phyloP scores from a whole-genome alignment of 2,329 filamentous ascomycete genomes.

The Alternaria sp. region DNA sequence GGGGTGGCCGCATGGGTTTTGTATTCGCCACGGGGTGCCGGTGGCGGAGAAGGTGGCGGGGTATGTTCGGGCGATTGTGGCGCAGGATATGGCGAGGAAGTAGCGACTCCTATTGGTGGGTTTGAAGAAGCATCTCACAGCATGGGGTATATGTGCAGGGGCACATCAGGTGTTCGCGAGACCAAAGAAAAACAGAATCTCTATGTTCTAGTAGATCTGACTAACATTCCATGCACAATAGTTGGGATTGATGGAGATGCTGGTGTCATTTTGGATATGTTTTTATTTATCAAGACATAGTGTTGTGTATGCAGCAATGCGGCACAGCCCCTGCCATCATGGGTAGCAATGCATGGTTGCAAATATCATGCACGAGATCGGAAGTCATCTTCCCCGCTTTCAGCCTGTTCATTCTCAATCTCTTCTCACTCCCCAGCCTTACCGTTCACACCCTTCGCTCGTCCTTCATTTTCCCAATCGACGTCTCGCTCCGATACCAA shows the following conservation, averaged over 20 bases:
- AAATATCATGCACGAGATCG: not conserved
- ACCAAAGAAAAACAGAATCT: not conserved
- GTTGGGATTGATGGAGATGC: not conserved
- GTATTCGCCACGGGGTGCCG: slow-evolving; percentile 55
- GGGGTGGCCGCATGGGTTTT: slow-evolving; percentile 66
- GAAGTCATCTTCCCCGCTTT: not conserved
- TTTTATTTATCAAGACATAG: not conserved
- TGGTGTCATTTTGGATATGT: not conserved
- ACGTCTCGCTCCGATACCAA: not conserved
- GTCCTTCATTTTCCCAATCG: not conserved
- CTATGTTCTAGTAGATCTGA: not conserved
- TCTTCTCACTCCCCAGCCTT: not conserved
- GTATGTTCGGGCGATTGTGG: slow-evolving; percentile 55
- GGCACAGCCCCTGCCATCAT: not conserved
- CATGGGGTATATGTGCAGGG: not conserved
- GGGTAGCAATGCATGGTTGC: not conserved
- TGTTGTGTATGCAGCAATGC: not conserved
- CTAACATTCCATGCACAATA: not conserved
- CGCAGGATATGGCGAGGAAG: slow-evolving; percentile 21
- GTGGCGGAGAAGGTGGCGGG: slow-evolving; percentile 59
- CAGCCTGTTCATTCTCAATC: not conserved
- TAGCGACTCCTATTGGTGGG: not conserved
- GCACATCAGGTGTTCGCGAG: not conserved
- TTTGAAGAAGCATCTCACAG: not conserved
- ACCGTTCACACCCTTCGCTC: not conserved